Conservation (phyloP, 768 basidiomycete genomes). For the Amanita phalloides region DNA sequence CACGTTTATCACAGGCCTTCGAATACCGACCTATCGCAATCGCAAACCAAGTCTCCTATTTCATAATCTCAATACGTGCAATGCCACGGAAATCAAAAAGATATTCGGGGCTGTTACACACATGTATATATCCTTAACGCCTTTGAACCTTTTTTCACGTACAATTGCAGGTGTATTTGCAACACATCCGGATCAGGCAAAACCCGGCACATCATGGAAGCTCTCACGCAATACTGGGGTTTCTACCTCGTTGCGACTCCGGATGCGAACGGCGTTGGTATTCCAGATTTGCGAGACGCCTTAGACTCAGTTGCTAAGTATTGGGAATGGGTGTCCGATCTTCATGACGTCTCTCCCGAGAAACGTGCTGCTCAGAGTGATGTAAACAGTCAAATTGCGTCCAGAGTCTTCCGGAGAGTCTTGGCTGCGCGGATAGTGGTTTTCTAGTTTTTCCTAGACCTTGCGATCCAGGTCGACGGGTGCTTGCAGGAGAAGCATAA, state of each 20-base stretch:
- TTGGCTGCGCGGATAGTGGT: background rate
- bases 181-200: slow-evolving; percentile 12
- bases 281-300: slow-evolving; percentile 6
- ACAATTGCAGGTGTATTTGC: slow-evolving; percentile 8
- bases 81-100: slow-evolving; percentile 3
- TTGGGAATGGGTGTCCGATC: slow-evolving; percentile 5
- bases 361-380: slow-evolving; percentile 2
- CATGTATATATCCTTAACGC: slow-evolving; percentile 8
- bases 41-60: slow-evolving; percentile 11
- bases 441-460: background rate
- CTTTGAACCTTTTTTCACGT: slow-evolving; percentile 3
- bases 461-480: slow-evolving; percentile 6
- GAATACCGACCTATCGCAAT: slow-evolving; percentile 9
- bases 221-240: slow-evolving; percentile 5
- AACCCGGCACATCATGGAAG: slow-evolving; percentile 10
- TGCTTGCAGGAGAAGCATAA: slow-evolving; percentile 10
- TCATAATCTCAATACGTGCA: slow-evolving; percentile 9
- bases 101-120: slow-evolving; percentile 7
- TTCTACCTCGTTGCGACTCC: slow-evolving; percentile 3
- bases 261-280: slow-evolving; percentile 7
- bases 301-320: background rate
- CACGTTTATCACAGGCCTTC: slow-evolving; percentile 9
- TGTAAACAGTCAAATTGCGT: slow-evolving; percentile 5
- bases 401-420: slow-evolving; percentile 3
- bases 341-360: background rate